Evolutionary conservation across 768 basidiomycete genomes (phyloP).

Genomic region (Suillus decipiens): DNA sequence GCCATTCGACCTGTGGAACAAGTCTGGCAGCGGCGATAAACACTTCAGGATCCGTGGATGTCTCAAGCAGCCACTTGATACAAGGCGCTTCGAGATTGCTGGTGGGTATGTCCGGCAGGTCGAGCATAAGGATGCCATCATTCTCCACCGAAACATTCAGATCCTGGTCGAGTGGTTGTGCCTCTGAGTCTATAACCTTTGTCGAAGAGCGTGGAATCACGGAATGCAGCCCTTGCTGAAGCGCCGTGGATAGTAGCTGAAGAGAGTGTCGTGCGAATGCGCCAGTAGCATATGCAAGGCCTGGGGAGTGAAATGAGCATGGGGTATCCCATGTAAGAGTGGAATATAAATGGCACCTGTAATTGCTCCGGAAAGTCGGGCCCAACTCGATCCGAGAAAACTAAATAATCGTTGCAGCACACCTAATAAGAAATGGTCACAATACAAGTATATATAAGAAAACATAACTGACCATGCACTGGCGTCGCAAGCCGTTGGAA

Average conservation of each 20-base stretch:
- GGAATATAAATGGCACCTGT: not conserved
- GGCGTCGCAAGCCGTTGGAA: not conserved
- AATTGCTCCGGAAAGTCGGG: not conserved
- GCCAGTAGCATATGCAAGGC: not conserved
- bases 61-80: slow-evolving; percentile 20
- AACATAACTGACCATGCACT: not conserved
- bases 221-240: not conserved
- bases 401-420: not conserved
- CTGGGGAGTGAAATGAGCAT: not conserved
- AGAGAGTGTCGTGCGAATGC: not conserved
- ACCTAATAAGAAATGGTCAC: not conserved
- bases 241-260: not conserved
- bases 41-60: slow-evolving; percentile 18
- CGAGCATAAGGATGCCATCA: not conserved
- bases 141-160: not conserved
- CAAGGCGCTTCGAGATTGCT: not conserved
- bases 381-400: not conserved
- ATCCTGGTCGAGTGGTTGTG: not conserved
- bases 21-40: slow-evolving; percentile 6
- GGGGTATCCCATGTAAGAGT: not conserved
- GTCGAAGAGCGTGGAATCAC: not conserved
- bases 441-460: not conserved
- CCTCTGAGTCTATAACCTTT: not conserved
- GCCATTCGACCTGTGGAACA: slow-evolving; percentile 16
- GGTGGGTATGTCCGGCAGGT: not conserved